A percentile compares a stretch with the other conserved stretches of the same genome.
phyloP scores from a whole-genome alignment of 371 early-diverging fungal species.

The Ordospora colligata region DNA sequence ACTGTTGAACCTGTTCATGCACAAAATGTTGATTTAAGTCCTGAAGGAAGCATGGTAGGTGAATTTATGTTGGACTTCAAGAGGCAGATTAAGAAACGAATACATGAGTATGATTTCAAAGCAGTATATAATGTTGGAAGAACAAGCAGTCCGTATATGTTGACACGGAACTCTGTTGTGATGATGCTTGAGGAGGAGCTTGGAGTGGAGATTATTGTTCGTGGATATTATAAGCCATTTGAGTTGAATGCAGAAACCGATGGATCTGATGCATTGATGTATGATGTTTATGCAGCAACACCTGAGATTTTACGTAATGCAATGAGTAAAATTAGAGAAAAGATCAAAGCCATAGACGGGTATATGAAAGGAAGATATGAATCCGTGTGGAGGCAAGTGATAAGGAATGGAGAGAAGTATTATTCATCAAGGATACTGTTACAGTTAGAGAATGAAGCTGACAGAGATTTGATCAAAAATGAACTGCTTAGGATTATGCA shows the following conservation, averaged over 20 bases:
- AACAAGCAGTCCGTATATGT: background rate
- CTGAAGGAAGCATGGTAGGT: background rate
- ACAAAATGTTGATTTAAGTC: background rate
- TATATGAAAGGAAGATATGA: background rate
- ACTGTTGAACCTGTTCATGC: background rate
- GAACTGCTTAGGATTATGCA: background rate
- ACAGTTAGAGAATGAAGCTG: background rate
- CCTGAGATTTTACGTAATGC: background rate
- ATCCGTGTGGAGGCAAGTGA: background rate
- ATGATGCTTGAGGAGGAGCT: conserved; percentile 9
- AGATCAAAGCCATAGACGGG: background rate
- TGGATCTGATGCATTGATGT: background rate
- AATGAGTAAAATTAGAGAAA: background rate
- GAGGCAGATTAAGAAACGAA: conserved; percentile 4
- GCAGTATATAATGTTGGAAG: background rate
- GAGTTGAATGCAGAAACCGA: conserved; percentile 1
- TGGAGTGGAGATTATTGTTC: conserved; percentile 15
- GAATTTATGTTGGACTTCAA: background rate
- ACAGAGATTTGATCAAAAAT: background rate
- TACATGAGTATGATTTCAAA: conserved; percentile 1
- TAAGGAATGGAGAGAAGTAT: background rate
- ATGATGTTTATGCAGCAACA: background rate
- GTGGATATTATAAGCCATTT: background rate
- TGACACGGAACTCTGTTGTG: background rate
- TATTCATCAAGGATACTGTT: background rate